Percentiles rank a stretch among this genome's conserved stretches.
Conservation (phyloP, 2,329 filamentous ascomycete species). For the Beauveria caledonica region DNA sequence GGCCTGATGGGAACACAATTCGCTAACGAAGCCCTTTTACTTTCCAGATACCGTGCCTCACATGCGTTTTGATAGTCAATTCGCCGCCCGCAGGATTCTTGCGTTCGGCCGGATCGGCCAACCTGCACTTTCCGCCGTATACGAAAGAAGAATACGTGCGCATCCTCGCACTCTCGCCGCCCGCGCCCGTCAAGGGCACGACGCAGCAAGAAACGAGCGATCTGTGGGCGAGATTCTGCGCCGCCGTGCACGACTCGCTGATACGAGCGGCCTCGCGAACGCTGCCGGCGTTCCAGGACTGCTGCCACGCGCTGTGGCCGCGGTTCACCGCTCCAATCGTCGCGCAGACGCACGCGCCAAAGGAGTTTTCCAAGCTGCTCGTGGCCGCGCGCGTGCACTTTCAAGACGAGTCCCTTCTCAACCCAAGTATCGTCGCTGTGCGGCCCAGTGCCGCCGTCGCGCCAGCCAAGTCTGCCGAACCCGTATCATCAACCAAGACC, state of each 20-base stretch:
- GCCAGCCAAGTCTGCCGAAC: not conserved
- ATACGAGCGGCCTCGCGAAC: conserved; percentile 74
- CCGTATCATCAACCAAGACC: not conserved
- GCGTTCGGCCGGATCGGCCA: conserved; percentile 60
- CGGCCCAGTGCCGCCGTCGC: conserved; percentile 10
- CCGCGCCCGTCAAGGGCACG: conserved; percentile 39
- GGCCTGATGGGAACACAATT: too few species aligned
- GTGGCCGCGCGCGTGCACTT: conserved; percentile 62
- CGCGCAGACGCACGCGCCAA: conserved; percentile 62
- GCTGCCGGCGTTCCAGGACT: conserved; percentile 60
- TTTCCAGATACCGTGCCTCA: conserved; percentile 66
- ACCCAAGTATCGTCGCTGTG: conserved; percentile 50
- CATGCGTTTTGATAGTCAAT: conserved; percentile 68
- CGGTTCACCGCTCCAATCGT: conserved; percentile 73
- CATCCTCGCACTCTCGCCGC: conserved; percentile 57
- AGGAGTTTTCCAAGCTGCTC: conserved; percentile 79
- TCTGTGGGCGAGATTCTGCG: conserved; percentile 73
- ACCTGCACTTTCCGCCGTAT: conserved; percentile 80
- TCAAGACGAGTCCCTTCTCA: conserved; percentile 62
- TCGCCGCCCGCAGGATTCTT: conserved; percentile 62
- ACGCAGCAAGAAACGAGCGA: conserved; percentile 49
- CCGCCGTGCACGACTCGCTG: conserved; percentile 80
- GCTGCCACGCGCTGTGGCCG: conserved; percentile 72
- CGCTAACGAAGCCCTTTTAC: not conserved
- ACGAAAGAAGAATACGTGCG: conserved; percentile 68